Evolutionary conservation across 1,139 yeast species (phyloP).

Genomic region (Nakaseomyces nivariensis): DNA sequence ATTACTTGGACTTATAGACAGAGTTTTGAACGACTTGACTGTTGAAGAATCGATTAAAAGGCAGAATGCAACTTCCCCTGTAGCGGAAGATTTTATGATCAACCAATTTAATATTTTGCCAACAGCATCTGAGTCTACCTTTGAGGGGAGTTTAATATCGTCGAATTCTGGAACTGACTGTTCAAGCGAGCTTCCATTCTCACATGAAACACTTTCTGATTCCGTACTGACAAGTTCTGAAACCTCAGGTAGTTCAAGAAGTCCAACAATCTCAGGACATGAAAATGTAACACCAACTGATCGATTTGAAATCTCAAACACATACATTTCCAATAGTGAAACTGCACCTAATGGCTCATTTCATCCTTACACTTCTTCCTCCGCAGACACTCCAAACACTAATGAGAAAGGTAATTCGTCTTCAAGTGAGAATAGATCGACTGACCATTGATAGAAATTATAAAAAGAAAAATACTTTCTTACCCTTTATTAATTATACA

Average conservation of each 20-base stretch:
- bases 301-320: not conserved
- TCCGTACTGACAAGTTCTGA: not conserved
- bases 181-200: not conserved
- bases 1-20: constrained; percentile 22
- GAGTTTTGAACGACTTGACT: constrained; percentile 9
- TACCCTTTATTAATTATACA: not conserved
- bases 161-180: not conserved
- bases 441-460: not conserved
- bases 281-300: not conserved
- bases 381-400: not conserved
- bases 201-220: not conserved
- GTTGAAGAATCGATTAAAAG: constrained; percentile 6
- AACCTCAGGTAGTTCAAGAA: not conserved
- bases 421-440: not conserved
- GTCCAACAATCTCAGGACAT: too few species aligned
- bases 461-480: not conserved
- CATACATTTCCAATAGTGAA: not conserved
- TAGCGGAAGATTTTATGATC: constrained; percentile 1
- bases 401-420: not conserved
- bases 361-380: not conserved
- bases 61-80: not conserved
- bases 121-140: not conserved
- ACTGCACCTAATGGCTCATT: not conserved
- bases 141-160: not conserved
- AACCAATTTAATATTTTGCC: not conserved